These are phyloP conservation scores for Nakaseomyces kungkrabaensis DNA, from an alignment of 1,139 yeast genomes.

Conservation along the genomic window DNA sequence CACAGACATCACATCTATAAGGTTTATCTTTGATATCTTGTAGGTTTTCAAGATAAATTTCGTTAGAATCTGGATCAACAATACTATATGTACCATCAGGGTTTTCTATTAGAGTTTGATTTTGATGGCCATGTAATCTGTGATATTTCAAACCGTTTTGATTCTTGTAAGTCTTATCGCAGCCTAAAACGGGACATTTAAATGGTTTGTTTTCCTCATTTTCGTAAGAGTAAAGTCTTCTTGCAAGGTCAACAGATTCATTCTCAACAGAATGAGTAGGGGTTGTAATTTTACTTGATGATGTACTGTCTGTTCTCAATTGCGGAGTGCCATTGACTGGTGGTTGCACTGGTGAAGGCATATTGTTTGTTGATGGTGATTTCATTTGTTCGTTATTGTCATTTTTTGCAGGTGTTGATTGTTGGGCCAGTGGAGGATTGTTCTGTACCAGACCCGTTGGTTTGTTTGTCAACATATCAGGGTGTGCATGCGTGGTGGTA, in stretches of 20 bases:
- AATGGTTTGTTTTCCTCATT: slow-evolving; percentile 89
- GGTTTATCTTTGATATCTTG: slow-evolving; percentile 97
- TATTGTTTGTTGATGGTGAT: not conserved
- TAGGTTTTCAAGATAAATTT: slow-evolving; percentile 72
- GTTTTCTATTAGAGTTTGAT: slow-evolving; percentile 81
- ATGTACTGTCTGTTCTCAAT: not conserved
- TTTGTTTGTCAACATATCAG: not conserved
- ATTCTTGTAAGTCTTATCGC: slow-evolving; percentile 94
- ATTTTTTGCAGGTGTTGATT: not conserved
- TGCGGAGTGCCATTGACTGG: not conserved
- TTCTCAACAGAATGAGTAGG: not conserved
- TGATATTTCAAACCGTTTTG: slow-evolving; percentile 96
- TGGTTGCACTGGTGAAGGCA: not conserved
- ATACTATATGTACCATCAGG: slow-evolving; percentile 90
- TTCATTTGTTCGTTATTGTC: not conserved
- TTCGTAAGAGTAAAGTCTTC: slow-evolving; percentile 85
- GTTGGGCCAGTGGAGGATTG: not conserved
- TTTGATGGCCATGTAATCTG: slow-evolving; percentile 92
- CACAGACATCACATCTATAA: slow-evolving; percentile 95
- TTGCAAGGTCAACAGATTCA: slow-evolving; percentile 59
- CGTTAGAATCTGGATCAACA: slow-evolving; percentile 84
- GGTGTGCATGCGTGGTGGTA: not conserved
- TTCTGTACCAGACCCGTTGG: not conserved
- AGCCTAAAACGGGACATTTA: slow-evolving; percentile 95
- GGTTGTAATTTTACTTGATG: not conserved